Base-by-base conservation (phyloP, 768 basidiomycete genomes). In the Scleroderma citrinum region DNA sequence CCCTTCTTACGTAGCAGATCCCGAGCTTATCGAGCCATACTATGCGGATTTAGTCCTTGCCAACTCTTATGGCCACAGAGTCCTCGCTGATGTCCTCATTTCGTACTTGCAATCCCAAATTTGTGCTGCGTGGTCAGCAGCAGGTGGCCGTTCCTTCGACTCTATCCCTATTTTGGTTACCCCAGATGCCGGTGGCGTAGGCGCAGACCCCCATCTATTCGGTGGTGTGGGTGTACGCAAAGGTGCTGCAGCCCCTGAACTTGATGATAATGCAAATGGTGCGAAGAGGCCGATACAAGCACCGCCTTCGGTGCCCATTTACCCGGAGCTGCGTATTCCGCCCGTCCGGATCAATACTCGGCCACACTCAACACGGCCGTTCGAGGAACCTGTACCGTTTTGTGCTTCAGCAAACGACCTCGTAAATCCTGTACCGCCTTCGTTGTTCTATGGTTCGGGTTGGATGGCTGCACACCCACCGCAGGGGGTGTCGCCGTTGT, bases 321-420 rank as follows among this genome's bases (percentile, higher is more conserved):
- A 70, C 51, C 61, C 65, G 44, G 55, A 65, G 65, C 51, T 68
- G 59, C 67, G 55, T 65, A 68, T 96, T 3, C 95, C 94, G 3
- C 74, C 78, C 0, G 76, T 78, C 29, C 77, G 90, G 7, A 84
- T 97, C 65, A 78, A 76, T 50, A 79, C 81, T 6, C 80, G 77
- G 2, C 88, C 88, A 2, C 69, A 68, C 50, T 69, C 64, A 1
- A 56, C 64, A 12, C 67, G 71, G 1, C 73, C 80, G 3, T 95
- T 87, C 65, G 81, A 88, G 63, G 96, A 98, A 67, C 80, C 95
- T 44, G 76, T 82, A 34, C 96, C 95, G 7, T 92, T 77, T 71
- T 98, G 96, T 66, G 92, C 91, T 0, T 86, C 85, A 19, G 96
- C 96, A n/a, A 95, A 97, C 67, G 94, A 99, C 65, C 75, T 98